A percentile compares a stretch with the other conserved stretches of the same genome.
Conservation (phyloP, 2,329 filamentous ascomycete species). For the Bipolaris cookei region DNA sequence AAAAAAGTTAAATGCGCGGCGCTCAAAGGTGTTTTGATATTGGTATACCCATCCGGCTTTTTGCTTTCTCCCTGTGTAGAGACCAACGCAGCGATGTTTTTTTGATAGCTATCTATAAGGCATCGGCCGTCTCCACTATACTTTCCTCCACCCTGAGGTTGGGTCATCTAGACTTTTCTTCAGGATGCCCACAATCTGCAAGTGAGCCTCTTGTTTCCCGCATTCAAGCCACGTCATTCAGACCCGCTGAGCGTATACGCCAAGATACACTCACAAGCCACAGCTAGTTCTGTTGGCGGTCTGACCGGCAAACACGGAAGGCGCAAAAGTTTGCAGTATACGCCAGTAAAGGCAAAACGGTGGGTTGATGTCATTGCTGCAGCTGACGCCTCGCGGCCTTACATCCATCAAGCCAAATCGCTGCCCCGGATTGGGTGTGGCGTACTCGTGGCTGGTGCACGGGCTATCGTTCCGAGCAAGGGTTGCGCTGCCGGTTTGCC, state of each 20-base stretch:
- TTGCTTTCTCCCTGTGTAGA: slow-evolving; percentile 8
- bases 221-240: slow-evolving; percentile 3
- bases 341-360: slow-evolving; percentile 13
- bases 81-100: not conserved
- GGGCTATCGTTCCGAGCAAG: slow-evolving; percentile 21
- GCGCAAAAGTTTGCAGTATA: slow-evolving; percentile 1
- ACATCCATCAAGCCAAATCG: not conserved
- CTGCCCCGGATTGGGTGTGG: slow-evolving; percentile 34
- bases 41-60: slow-evolving; percentile 35
- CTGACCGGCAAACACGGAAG: slow-evolving; percentile 25
- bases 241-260: slow-evolving; percentile 13
- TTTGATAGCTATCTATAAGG: not conserved
- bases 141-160: not conserved
- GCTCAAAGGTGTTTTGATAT: slow-evolving; percentile 27
- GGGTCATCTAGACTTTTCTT: no score
- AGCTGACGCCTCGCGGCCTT: slow-evolving; percentile 18
- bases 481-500: slow-evolving; percentile 16
- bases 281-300: slow-evolving; percentile 4
- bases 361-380: slow-evolving; percentile 30
- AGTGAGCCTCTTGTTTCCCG: not conserved
- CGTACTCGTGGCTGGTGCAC: slow-evolving; percentile 36
- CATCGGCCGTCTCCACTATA: not conserved
- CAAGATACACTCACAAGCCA: slow-evolving; percentile 3
- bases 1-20: slow-evolving; percentile 11
- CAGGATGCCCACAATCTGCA: not conserved